phyloP scores from a whole-genome alignment of 2,329 filamentous ascomycete genomes.

The Microdochium bolleyi region DNA sequence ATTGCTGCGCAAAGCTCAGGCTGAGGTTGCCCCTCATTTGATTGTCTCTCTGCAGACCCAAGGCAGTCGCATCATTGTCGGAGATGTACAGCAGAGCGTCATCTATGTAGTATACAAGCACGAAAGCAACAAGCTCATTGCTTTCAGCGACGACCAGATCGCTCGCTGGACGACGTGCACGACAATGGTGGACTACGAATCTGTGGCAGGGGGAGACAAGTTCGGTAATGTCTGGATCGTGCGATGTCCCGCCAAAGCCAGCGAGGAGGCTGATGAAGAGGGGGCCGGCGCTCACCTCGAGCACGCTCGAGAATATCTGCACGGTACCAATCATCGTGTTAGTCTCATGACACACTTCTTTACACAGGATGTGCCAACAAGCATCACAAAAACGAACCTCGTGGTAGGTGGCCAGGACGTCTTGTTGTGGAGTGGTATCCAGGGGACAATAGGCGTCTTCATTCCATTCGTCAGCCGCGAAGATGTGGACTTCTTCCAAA shows the following conservation, averaged over 20 bases:
- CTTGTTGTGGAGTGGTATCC: slow-evolving; percentile 86
- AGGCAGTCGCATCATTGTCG: slow-evolving; percentile 83
- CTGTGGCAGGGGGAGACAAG: slow-evolving; percentile 88
- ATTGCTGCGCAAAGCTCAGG: slow-evolving; percentile 84
- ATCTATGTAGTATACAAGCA: slow-evolving; percentile 92
- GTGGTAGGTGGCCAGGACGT: slow-evolving; percentile 89
- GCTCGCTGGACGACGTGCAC: slow-evolving; percentile 86
- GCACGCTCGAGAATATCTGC: slow-evolving; percentile 83
- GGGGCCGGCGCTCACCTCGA: slow-evolving; percentile 84
- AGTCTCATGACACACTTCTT: slow-evolving; percentile 84
- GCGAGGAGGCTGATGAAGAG: slow-evolving; percentile 85
- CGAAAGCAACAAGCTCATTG: slow-evolving; percentile 82
- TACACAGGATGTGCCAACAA: slow-evolving; percentile 85
- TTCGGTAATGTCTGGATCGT: slow-evolving; percentile 96
- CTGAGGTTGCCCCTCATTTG: slow-evolving; percentile 69
- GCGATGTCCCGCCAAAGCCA: slow-evolving; percentile 77
- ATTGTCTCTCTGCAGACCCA: slow-evolving; percentile 86
- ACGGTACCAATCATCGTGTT: slow-evolving; percentile 78
- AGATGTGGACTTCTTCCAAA: slow-evolving; percentile 97
- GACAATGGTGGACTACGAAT: slow-evolving; percentile 96
- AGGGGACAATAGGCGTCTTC: slow-evolving; percentile 88
- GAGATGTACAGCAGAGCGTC: slow-evolving; percentile 86
- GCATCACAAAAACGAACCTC: slow-evolving; percentile 79
- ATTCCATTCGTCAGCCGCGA: slow-evolving; percentile 88
- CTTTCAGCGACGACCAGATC: slow-evolving; percentile 86